A percentile compares a stretch with the other conserved stretches of the same genome.
Evolutionary conservation across 1,284 basidiomycete species (phyloP).

Genomic region (Ustilago shanxiensis): DNA sequence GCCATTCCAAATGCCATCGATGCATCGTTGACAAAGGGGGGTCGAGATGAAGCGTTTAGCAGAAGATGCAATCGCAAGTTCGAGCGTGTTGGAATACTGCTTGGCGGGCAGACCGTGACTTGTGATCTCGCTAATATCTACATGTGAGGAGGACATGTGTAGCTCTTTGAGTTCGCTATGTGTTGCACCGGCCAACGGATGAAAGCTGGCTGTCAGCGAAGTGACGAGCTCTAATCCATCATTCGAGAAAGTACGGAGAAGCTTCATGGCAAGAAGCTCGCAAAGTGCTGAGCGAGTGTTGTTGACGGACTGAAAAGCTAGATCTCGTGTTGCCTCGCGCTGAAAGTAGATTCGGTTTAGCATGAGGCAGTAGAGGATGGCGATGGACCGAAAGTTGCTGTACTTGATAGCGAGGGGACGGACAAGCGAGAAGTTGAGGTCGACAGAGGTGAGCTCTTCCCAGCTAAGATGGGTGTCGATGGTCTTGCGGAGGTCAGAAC

Average conservation of each 20-base stretch:
- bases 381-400: slow-evolving; percentile 69
- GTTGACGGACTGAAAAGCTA: slow-evolving; percentile 75
- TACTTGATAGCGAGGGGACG: slow-evolving; percentile 64
- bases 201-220: slow-evolving; percentile 86
- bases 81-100: slow-evolving; percentile 58
- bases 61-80: slow-evolving; percentile 61
- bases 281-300: slow-evolving; percentile 83
- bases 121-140: slow-evolving; percentile 37
- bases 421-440: slow-evolving; percentile 63
- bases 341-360: slow-evolving; percentile 88
- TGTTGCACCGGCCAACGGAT: slow-evolving; percentile 76
- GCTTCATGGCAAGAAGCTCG: slow-evolving; percentile 86
- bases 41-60: slow-evolving; percentile 64
- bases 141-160: slow-evolving; percentile 28
- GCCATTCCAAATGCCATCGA: slow-evolving; percentile 64
- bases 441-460: slow-evolving; percentile 61
- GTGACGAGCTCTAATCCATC: slow-evolving; percentile 78
- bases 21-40: slow-evolving; percentile 62
- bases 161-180: slow-evolving; percentile 37
- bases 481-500: slow-evolving; percentile 50
- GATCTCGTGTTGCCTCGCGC: slow-evolving; percentile 73
- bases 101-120: slow-evolving; percentile 33
- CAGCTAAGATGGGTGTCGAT: slow-evolving; percentile 64
- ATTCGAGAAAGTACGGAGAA: slow-evolving; percentile 74
- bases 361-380: slow-evolving; percentile 87